These are phyloP conservation scores for Scedosporium minutisporum DNA, from an alignment of 2,329 filamentous ascomycete species.

Conservation along the genomic window DNA sequence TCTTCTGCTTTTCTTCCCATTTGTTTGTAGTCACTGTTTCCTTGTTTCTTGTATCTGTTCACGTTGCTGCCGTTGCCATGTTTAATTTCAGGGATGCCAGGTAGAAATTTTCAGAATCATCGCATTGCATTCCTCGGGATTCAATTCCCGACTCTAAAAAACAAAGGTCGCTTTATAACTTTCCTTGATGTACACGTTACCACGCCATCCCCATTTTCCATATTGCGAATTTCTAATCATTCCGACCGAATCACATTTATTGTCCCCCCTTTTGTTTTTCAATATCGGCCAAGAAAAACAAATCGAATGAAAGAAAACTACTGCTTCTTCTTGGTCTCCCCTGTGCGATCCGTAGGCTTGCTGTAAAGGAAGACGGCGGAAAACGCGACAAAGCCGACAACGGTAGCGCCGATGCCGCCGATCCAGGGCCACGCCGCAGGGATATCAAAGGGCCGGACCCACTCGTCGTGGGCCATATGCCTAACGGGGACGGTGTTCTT, in stretches of 20 bases:
- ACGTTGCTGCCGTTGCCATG: not conserved
- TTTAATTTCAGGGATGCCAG: not conserved
- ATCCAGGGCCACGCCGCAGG: slow-evolving; percentile 93
- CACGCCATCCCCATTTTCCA: not conserved
- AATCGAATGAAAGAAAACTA: slow-evolving; percentile 15
- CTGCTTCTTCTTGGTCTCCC: slow-evolving; percentile 36
- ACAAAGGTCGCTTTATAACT: not conserved
- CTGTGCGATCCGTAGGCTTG: slow-evolving; percentile 30
- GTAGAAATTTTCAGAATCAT: slow-evolving; percentile 2
- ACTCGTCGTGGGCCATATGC: slow-evolving; percentile 97
- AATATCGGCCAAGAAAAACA: not conserved
- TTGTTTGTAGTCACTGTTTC: not conserved
- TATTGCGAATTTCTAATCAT: not conserved
- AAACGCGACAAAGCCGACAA: slow-evolving; percentile 77
- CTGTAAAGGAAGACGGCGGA: slow-evolving; percentile 79
- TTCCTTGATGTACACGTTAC: slow-evolving; percentile 8
- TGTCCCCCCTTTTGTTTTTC: not conserved
- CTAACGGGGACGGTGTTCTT: slow-evolving; percentile 91
- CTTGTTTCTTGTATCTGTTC: not conserved
- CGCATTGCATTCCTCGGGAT: not conserved
- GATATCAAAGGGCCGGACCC: slow-evolving; percentile 82
- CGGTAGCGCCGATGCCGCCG: slow-evolving; percentile 72
- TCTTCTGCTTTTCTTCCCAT: not conserved
- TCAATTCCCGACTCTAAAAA: slow-evolving; percentile 6
- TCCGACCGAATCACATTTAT: not conserved